These are phyloP conservation scores for Pharus latifolius DNA, from an alignment of 176 grass and related monocot species.

Conservation along the genomic window DNA sequence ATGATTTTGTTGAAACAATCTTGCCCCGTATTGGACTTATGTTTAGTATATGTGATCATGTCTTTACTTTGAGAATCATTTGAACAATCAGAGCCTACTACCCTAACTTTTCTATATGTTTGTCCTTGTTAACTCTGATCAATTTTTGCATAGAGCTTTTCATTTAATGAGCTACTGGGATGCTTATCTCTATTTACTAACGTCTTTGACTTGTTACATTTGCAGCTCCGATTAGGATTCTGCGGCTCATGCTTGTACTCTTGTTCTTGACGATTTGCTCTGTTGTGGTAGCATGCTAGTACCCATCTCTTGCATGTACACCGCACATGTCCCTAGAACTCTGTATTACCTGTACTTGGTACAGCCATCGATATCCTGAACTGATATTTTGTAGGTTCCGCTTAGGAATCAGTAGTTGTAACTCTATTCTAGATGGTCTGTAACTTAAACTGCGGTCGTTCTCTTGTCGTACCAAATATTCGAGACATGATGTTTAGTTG, in stretches of 20 bases:
- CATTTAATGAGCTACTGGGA: background rate
- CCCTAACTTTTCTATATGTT: background rate
- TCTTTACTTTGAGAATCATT: background rate
- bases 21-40: background rate
- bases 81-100: background rate
- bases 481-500: conserved; percentile 13
- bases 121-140: background rate
- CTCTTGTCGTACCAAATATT: background rate
- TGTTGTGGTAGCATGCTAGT: background rate
- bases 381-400: conserved; percentile 45
- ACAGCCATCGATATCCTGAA: conserved; percentile 9
- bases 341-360: conserved; percentile 19
- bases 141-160: background rate
- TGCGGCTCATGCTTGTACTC: background rate
- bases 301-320: conserved; percentile 5
- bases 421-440: conserved; percentile 34
- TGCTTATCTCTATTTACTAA: background rate
- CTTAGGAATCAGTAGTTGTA: conserved; percentile 42
- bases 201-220: conserved; percentile 7
- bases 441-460: background rate
- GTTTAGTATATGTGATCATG: background rate
- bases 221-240: conserved; percentile 16
- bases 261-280: background rate
- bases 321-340: conserved; percentile 20
- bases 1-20: background rate